These are phyloP conservation scores for Debaryomyces udenii DNA, from an alignment of 1,139 yeast genomes.

Conservation along the genomic window DNA sequence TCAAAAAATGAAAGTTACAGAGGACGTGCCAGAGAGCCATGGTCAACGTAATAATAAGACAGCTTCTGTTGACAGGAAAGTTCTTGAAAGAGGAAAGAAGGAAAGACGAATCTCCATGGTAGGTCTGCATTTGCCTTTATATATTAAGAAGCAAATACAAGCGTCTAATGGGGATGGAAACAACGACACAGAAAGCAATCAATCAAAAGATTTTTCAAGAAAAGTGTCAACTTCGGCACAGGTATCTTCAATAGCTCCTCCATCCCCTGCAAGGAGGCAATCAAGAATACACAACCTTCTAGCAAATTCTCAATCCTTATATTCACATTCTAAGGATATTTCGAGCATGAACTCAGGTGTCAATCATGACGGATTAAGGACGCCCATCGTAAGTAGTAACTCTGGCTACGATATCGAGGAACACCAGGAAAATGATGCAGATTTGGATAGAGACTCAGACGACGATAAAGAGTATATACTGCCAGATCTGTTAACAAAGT, in stretches of 20 bases:
- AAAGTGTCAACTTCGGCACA: not conserved
- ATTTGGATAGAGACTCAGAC: slow-evolving; percentile 22
- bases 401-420: slow-evolving; percentile 1
- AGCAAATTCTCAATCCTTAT: slow-evolving; percentile 42
- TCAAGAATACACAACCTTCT: slow-evolving; percentile 40
- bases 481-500: slow-evolving; percentile 45
- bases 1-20: slow-evolving; percentile 3
- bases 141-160: slow-evolving; percentile 38
- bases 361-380: slow-evolving; percentile 1
- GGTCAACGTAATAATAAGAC: slow-evolving; percentile 6
- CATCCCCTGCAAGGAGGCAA: slow-evolving; percentile 13
- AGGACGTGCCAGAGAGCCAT: not conserved
- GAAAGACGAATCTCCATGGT: slow-evolving; percentile 39
- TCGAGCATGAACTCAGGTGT: slow-evolving; percentile 6
- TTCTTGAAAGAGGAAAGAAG: not conserved
- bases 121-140: slow-evolving; percentile 42
- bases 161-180: not conserved
- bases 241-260: not conserved
- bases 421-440: slow-evolving; percentile 12
- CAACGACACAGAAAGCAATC: too few relatives aligned
- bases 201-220: not conserved
- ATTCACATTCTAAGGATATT: slow-evolving; percentile 30
- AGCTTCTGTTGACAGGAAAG: not conserved
- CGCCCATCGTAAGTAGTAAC: not conserved
- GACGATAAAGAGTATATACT: slow-evolving; percentile 44